These are phyloP conservation scores for Wickerhamomyces silvicola DNA, from an alignment of 805 yeast genomes.

Conservation along the genomic window DNA sequence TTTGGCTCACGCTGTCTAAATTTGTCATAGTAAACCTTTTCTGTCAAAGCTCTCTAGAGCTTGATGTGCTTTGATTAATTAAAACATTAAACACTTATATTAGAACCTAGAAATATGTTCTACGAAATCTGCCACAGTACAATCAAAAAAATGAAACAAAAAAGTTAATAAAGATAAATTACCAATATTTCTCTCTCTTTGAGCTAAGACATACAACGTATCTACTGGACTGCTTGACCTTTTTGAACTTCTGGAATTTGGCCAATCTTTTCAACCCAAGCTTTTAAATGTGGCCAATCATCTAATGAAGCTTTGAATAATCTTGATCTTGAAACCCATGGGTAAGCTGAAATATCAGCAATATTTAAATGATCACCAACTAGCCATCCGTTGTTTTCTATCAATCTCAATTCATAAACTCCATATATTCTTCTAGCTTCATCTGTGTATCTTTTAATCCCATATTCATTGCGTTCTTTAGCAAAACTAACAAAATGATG, in stretches of 20 bases:
- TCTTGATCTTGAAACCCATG: conserved; percentile 44
- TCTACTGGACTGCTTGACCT: too few species aligned
- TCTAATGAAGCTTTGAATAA: conserved; percentile 4
- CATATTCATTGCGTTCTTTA: conserved; percentile 43
- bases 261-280: conserved; percentile 32
- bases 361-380: conserved; percentile 51
- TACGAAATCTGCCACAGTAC: too few species aligned
- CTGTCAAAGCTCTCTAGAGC: too few species aligned
- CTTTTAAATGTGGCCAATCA: conserved; percentile 28
- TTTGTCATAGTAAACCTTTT: background rate
- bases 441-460: conserved; percentile 38
- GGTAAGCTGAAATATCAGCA: conserved; percentile 45
- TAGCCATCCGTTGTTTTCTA: conserved; percentile 40
- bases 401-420: conserved; percentile 44
- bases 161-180: too few species aligned
- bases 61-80: too few species aligned
- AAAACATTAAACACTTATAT: too few species aligned
- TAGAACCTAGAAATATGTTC: too few species aligned
- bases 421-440: conserved; percentile 45
- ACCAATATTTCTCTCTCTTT: too few species aligned
- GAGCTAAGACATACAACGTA: too few species aligned
- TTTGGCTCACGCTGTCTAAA: conserved; percentile 1
- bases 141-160: too few species aligned
- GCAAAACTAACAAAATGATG: conserved; percentile 38
- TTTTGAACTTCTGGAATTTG: conserved; percentile 22